Evolutionary conservation across 176 grass and related monocot genomes (phyloP).

Genomic region (Bolboschoenus planiculmis): DNA sequence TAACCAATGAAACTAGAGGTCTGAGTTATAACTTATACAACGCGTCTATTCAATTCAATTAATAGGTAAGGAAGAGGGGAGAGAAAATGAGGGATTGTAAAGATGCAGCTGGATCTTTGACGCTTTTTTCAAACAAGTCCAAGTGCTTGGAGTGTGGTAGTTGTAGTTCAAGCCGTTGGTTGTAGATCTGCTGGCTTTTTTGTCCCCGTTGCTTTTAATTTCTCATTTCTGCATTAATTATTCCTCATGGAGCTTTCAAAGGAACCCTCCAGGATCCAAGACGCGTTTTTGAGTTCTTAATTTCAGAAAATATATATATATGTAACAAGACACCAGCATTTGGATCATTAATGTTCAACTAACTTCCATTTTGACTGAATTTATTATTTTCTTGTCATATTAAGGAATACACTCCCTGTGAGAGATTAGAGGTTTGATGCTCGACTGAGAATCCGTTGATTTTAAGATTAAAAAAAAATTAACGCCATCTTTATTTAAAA

Average conservation of each 20-base stretch:
- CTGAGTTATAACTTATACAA: too few species aligned
- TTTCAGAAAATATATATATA: too few species aligned
- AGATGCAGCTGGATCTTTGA: conserved; percentile 6
- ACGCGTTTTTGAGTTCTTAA: background rate
- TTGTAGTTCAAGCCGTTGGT: background rate
- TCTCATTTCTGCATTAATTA: conserved; percentile 2
- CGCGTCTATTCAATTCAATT: background rate
- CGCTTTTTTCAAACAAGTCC: background rate
- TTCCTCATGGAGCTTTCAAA: background rate
- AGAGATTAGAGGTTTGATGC: too few species aligned
- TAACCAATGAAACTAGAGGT: too few species aligned
- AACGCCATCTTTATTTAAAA: too few species aligned
- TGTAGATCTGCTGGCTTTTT: background rate
- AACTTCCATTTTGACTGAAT: too few species aligned
- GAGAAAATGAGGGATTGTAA: background rate
- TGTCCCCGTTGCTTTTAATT: conserved; percentile 1
- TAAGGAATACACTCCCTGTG: too few species aligned
- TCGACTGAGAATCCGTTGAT: too few species aligned
- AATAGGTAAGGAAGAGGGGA: background rate
- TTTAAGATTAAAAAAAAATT: too few species aligned
- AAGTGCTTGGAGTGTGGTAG: background rate
- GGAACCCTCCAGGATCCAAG: background rate
- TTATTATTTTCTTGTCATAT: too few species aligned
- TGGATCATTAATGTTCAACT: too few species aligned
- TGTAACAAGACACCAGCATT: too few species aligned